Conservation (phyloP, 23 red algal species). For the Gracilaria domingensis region DNA sequence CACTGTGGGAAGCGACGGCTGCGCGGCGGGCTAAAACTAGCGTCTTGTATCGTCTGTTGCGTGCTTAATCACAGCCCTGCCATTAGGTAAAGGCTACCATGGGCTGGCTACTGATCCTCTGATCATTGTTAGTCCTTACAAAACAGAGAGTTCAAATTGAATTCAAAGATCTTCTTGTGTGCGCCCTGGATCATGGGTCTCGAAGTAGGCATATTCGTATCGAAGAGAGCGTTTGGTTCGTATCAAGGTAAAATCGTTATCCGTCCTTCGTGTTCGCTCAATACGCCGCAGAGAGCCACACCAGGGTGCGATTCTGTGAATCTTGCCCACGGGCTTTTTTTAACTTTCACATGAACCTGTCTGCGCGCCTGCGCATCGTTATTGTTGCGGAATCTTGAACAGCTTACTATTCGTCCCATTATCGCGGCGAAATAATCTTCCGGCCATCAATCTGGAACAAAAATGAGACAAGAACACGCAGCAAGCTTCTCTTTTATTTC, state of each 20-base stretch:
- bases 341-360: not conserved
- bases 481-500: conserved; percentile 26
- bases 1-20: too few relatives aligned
- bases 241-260: too few relatives aligned
- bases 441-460: not conserved
- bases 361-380: not conserved
- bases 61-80: too few relatives aligned
- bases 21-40: too few relatives aligned
- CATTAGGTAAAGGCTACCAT: not conserved
- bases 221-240: too few relatives aligned
- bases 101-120: not conserved
- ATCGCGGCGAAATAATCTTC: not conserved
- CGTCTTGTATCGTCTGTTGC: too few relatives aligned
- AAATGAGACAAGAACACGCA: conserved; percentile 31
- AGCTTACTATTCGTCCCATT: not conserved
- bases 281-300: not conserved
- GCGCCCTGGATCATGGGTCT: too few relatives aligned
- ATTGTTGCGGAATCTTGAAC: not conserved
- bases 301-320: not conserved
- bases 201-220: too few relatives aligned
- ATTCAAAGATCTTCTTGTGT: conserved; percentile 12
- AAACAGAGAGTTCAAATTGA: not conserved
- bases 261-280: too few relatives aligned
- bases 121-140: not conserved
- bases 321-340: not conserved